phyloP scores from a whole-genome alignment of 352 stramenopile genomes.

The Globisporangium viniferum region DNA sequence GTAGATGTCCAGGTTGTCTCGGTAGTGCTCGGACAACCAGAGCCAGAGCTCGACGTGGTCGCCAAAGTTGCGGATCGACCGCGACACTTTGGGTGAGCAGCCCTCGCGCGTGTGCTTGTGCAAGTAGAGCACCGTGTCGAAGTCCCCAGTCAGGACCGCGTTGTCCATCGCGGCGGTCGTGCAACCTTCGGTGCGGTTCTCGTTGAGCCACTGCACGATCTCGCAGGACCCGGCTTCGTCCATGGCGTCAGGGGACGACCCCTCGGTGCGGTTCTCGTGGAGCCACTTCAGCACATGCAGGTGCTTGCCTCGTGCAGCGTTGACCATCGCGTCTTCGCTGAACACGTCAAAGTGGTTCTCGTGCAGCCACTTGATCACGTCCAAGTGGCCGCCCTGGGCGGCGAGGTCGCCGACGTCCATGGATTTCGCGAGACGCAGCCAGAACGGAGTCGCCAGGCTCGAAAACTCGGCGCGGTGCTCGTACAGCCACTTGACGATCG shows the following conservation, averaged over 20 bases:
- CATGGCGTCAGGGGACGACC: background rate
- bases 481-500: conserved; percentile 23
- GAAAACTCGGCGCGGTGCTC: conserved; percentile 5
- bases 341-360: conserved; percentile 1
- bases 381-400: background rate
- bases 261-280: background rate
- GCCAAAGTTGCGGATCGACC: conserved; percentile 11
- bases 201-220: background rate
- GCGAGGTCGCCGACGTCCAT: background rate
- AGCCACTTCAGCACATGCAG: background rate
- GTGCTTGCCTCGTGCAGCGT: background rate
- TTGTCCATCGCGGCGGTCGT: conserved; percentile 8
- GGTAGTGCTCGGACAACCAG: conserved; percentile 10
- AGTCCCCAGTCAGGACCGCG: conserved; percentile 2
- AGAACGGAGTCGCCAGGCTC: background rate
- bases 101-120: background rate
- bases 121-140: conserved; percentile 3
- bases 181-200: background rate
- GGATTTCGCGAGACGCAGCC: background rate
- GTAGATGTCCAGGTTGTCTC: conserved; percentile 1
- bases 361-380: background rate
- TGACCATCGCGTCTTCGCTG: background rate
- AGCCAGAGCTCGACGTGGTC: conserved; percentile 10
- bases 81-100: conserved; percentile 8
- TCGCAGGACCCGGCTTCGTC: background rate